These are phyloP conservation scores for Aspergillus baeticus DNA, from an alignment of 495 filamentous ascomycete species.

Conservation along the genomic window DNA sequence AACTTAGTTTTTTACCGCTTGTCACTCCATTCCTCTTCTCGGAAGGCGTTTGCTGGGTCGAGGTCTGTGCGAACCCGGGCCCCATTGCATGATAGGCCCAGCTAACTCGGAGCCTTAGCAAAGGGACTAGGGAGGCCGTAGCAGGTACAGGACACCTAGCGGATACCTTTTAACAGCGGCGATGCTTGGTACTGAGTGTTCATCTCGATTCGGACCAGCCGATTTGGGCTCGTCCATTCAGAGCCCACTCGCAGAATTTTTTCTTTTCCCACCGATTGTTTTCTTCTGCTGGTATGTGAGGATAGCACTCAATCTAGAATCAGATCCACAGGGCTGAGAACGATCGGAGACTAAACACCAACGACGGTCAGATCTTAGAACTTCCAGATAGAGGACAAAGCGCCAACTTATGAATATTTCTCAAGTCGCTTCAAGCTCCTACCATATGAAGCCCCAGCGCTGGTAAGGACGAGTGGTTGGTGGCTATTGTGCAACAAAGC, in stretches of 20 bases:
- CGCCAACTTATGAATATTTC: neutral
- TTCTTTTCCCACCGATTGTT: conserved; percentile 4
- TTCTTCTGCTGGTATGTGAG: conserved; percentile 1
- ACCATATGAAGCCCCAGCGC: neutral
- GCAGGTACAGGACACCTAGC: neutral
- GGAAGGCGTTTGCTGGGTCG: conserved; percentile 12
- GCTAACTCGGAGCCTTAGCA: too few relatives aligned
- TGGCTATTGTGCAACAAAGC: conserved; percentile 4
- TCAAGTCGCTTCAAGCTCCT: neutral
- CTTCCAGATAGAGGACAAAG: neutral
- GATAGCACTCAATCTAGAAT: conserved; percentile 2
- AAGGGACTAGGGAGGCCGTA: neutral
- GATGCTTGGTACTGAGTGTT: neutral
- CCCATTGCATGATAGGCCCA: conserved; percentile 12
- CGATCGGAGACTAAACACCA: conserved; percentile 7
- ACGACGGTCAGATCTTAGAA: neutral
- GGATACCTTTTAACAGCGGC: neutral
- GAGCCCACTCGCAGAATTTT: conserved; percentile 5
- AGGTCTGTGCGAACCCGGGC: conserved; percentile 20
- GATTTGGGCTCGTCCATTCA: neutral
- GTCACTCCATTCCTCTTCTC: conserved; percentile 10
- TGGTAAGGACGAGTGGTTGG: conserved; percentile 4
- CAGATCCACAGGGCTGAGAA: conserved; percentile 15
- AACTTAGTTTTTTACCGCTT: conserved; percentile 3
- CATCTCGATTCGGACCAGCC: conserved; percentile 1